phyloP scores from a whole-genome alignment of 2,329 filamentous ascomycete species.

The Verticillium tricorpus region DNA sequence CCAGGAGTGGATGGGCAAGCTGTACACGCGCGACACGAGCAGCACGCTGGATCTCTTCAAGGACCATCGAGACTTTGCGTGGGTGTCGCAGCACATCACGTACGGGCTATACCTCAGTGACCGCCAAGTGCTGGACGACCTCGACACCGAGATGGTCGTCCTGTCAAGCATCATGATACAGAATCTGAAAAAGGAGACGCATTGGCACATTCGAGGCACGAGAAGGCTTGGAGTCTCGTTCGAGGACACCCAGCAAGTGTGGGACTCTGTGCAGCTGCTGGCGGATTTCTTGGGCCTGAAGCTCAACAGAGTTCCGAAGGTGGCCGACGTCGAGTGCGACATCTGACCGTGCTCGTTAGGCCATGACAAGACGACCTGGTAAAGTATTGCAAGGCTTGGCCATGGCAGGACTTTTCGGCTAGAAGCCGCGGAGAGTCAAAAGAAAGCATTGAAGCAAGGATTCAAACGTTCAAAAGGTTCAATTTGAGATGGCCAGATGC shows the following conservation, averaged over 20 bases:
- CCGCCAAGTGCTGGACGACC: slow-evolving; percentile 45
- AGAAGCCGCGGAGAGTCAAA: no score
- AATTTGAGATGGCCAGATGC: no score
- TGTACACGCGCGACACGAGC: slow-evolving; percentile 47
- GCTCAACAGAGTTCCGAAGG: slow-evolving; percentile 17
- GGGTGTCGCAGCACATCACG: slow-evolving; percentile 49
- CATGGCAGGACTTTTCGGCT: no score
- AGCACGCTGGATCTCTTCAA: slow-evolving; percentile 28
- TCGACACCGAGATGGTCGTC: slow-evolving; percentile 52
- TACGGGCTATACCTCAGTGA: slow-evolving; percentile 56
- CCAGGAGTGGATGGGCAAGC: slow-evolving; percentile 48
- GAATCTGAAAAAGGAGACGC: slow-evolving; percentile 46
- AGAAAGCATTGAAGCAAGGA: no score
- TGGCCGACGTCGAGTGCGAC: slow-evolving; percentile 20
- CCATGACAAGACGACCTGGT: no score
- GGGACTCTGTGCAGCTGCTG: slow-evolving; percentile 4
- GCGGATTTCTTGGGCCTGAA: not conserved
- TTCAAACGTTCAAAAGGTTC: no score
- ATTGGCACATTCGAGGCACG: slow-evolving; percentile 50
- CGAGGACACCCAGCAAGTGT: slow-evolving; percentile 19
- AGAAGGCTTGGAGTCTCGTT: slow-evolving; percentile 35
- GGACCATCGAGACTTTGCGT: slow-evolving; percentile 36
- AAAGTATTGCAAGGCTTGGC: no score
- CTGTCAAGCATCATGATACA: slow-evolving; percentile 54
- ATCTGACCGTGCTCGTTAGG: not conserved